A percentile compares a stretch with the other conserved stretches of the same genome.
These are phyloP conservation scores for Bauhinia variegata DNA, from an alignment of 306 rosid species.

Conservation along the genomic window DNA sequence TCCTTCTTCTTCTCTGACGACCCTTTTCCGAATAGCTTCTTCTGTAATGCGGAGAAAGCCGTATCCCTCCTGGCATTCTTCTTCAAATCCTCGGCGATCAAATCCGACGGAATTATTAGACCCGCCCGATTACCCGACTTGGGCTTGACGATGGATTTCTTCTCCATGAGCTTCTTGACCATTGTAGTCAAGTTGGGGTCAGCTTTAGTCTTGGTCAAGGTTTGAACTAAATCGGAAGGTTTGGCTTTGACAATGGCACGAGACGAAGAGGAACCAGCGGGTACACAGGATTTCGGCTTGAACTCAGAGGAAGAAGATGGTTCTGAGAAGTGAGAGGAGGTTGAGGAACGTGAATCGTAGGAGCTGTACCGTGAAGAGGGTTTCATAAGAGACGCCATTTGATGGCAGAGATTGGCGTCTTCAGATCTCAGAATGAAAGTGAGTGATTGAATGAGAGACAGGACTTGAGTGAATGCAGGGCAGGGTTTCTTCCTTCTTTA, in stretches of 20 bases:
- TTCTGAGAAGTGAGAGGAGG: constrained; percentile 71
- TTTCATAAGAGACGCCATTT: constrained; percentile 55
- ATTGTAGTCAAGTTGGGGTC: constrained; percentile 69
- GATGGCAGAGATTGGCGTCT: neutral
- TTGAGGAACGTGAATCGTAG: constrained; percentile 76
- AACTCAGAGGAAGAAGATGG: constrained; percentile 78
- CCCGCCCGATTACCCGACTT: constrained; percentile 37
- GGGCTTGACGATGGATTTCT: constrained; percentile 47
- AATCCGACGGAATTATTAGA: constrained; percentile 67
- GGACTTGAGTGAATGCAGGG: neutral
- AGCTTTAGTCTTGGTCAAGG: constrained; percentile 46
- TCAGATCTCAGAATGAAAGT: neutral
- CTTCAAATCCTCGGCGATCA: constrained; percentile 67
- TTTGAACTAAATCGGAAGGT: constrained; percentile 42
- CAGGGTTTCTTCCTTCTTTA: neutral
- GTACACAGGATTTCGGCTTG: constrained; percentile 38
- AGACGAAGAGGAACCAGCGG: constrained; percentile 42
- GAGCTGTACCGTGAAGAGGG: constrained; percentile 84
- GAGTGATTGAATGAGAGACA: constrained; percentile 6
- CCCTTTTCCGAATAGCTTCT: constrained; percentile 78
- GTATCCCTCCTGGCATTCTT: constrained; percentile 63
- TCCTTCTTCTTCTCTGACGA: constrained; percentile 52
- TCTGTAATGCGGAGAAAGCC: constrained; percentile 62
- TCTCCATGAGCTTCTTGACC: constrained; percentile 77
- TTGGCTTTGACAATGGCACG: constrained; percentile 67